Evolutionary conservation across 805 yeast genomes (phyloP).

Genomic region (Priceomyces haplophilus): DNA sequence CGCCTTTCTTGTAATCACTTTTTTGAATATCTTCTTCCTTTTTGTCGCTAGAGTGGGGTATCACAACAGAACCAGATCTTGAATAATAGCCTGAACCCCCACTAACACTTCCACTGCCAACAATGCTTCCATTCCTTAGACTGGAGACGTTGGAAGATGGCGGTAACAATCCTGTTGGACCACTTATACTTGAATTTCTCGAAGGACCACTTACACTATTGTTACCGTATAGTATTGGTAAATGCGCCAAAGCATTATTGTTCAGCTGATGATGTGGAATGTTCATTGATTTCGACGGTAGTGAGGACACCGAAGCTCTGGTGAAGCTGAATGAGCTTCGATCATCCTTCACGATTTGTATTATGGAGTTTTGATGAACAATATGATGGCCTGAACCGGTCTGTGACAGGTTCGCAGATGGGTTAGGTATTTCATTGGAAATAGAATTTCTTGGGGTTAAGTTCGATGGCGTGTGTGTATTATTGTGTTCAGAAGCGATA

Average conservation of each 20-base stretch:
- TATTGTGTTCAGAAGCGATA: constrained; percentile 37
- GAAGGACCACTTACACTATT: constrained; percentile 41
- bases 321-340: constrained; percentile 31
- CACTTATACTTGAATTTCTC: constrained; percentile 35
- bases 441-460: constrained; percentile 32
- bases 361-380: constrained; percentile 37
- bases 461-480: constrained; percentile 25
- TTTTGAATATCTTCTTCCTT: constrained; percentile 22
- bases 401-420: constrained; percentile 1
- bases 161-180: constrained; percentile 32
- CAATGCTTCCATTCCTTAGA: constrained; percentile 40
- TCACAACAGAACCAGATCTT: constrained; percentile 37
- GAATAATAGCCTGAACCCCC: constrained; percentile 29
- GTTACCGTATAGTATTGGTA: constrained; percentile 42
- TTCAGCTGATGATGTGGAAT: constrained; percentile 45
- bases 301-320: constrained; percentile 39
- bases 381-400: constrained; percentile 9
- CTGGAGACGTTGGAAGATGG: constrained; percentile 37
- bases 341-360: constrained; percentile 41
- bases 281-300: constrained; percentile 45
- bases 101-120: constrained; percentile 27
- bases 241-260: constrained; percentile 38
- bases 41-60: constrained; percentile 30
- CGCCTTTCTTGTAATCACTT: constrained; percentile 17
- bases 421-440: constrained; percentile 9